A percentile compares a stretch with the other conserved stretches of the same genome.
Conservation (phyloP, 768 basidiomycete genomes). For the Tricholomella constricta region DNA sequence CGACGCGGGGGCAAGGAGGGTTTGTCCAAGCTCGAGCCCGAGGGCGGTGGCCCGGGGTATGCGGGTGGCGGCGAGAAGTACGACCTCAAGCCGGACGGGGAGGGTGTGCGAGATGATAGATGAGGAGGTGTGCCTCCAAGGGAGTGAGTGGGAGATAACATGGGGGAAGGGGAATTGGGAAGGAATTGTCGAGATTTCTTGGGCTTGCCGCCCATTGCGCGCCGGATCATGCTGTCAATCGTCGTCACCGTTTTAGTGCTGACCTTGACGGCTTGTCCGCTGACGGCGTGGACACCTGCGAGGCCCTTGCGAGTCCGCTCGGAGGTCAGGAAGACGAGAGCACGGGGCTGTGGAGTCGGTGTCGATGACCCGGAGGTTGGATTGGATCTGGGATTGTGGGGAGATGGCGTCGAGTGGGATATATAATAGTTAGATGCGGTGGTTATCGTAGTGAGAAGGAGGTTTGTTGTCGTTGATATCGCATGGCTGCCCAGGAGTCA, state of each 20-base stretch:
- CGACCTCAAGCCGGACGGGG: slow-evolving; percentile 8
- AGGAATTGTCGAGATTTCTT: slow-evolving; percentile 27
- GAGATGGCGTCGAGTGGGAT: slow-evolving; percentile 52
- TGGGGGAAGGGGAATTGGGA: slow-evolving; percentile 9
- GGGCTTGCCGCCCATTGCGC: slow-evolving; percentile 51
- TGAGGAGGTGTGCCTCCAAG: slow-evolving; percentile 10
- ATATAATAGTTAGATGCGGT: slow-evolving; percentile 65
- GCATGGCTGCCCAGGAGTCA: slow-evolving; percentile 48
- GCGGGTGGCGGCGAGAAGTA: slow-evolving; percentile 23
- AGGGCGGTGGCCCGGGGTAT: slow-evolving; percentile 9
- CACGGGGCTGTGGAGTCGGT: slow-evolving; percentile 39
- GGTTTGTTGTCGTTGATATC: slow-evolving; percentile 65
- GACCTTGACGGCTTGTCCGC: slow-evolving; percentile 66
- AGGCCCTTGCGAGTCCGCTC: slow-evolving; percentile 60
- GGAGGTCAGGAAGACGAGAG: slow-evolving; percentile 61
- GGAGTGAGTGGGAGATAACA: slow-evolving; percentile 8
- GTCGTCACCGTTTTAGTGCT: slow-evolving; percentile 60
- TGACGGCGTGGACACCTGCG: slow-evolving; percentile 61
- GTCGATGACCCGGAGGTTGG: not conserved
- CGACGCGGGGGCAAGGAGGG: slow-evolving; percentile 35
- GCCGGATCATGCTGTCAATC: slow-evolving; percentile 62
- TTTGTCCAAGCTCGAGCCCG: slow-evolving; percentile 13
- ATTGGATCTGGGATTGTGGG: slow-evolving; percentile 34
- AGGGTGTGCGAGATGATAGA: slow-evolving; percentile 22
- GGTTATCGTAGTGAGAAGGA: slow-evolving; percentile 62